Base-by-base conservation (phyloP, 306 rosid genomes). In the Cicer yamashitae region DNA sequence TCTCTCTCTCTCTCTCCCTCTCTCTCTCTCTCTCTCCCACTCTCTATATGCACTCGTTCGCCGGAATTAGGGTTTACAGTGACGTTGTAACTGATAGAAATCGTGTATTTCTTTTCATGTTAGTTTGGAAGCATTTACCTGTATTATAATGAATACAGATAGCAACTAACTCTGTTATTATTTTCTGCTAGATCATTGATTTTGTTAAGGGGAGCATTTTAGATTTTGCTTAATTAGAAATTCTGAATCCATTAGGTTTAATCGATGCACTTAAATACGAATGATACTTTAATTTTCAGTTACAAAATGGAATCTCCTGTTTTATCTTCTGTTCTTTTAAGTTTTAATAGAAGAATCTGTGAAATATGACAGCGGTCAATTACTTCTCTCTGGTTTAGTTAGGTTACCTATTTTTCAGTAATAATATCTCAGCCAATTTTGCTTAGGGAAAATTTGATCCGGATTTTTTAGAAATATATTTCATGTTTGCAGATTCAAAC, bases 401-500 rank as follows among this genome's bases (percentile, higher is more conserved):
- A 64, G 70, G 4, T 64, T 41, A 64, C n/a, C 8, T 48, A 13
- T 15, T 41, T 20, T 30, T 8, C 5, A 17, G 11, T 18, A 8
- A 8, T 9, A 47, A 6, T n/a, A 58, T 71, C 38, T 66, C 43
- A 54, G 69, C 65, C 48, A 51, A 41, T 75, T 70, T 71, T 15
- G 52, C 10, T 25, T 70, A 12, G 59, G 17, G 38, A 70, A 47
- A 40, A 47, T 73, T 64, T 25, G 63, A 40, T 40, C 38, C 20
- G 74, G 39, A 74, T 43, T 71, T 50, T 17, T 67, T 20, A 18
- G 12, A 58, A 41, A 14, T 12, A 0, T 18, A 9, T 65, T 44
- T 22, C 56, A 43, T 68, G 52, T 13, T 22, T 73, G 82, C 89
- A 94, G 96, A 77, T 37, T 79, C 86, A 81, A 84, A 79, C 70